phyloP scores from a whole-genome alignment of 179 eudicot species.

The Drosera spatulata region DNA sequence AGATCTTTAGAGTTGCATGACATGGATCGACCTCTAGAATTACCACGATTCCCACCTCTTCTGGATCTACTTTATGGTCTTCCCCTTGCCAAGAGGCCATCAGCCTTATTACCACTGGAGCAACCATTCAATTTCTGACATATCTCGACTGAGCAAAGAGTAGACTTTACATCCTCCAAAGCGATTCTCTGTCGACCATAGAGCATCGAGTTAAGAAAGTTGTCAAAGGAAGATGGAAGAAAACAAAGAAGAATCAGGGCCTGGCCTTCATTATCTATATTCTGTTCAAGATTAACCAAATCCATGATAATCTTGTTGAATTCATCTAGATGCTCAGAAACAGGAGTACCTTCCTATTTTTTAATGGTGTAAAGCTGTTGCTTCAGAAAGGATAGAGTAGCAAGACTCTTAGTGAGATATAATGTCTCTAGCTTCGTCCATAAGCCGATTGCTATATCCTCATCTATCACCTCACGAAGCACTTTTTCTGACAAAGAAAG shows the following conservation, averaged over 20 bases:
- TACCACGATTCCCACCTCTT: too few species aligned
- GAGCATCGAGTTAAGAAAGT: too few species aligned
- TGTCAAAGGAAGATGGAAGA: neutral
- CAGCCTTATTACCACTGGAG: too few species aligned
- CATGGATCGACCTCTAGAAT: too few species aligned
- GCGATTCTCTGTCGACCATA: neutral
- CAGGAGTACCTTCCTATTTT: neutral
- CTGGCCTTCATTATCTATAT: neutral
- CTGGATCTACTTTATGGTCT: too few species aligned
- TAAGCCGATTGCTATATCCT: neutral
- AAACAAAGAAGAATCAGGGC: neutral
- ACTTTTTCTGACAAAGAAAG: neutral
- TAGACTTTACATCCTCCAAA: too few species aligned
- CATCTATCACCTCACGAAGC: neutral
- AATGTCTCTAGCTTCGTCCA: neutral
- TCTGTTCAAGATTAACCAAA: neutral
- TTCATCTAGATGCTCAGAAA: neutral
- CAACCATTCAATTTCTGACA: too few species aligned
- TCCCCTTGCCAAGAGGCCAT: too few species aligned
- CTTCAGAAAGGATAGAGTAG: neutral
- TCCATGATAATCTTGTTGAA: neutral
- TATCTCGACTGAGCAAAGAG: too few species aligned
- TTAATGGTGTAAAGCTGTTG: neutral
- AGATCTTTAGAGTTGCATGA: too few species aligned
- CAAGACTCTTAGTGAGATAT: neutral